Conservation (phyloP, 139 green algal genomes). For the Tetradesmus lagerheimii region DNA sequence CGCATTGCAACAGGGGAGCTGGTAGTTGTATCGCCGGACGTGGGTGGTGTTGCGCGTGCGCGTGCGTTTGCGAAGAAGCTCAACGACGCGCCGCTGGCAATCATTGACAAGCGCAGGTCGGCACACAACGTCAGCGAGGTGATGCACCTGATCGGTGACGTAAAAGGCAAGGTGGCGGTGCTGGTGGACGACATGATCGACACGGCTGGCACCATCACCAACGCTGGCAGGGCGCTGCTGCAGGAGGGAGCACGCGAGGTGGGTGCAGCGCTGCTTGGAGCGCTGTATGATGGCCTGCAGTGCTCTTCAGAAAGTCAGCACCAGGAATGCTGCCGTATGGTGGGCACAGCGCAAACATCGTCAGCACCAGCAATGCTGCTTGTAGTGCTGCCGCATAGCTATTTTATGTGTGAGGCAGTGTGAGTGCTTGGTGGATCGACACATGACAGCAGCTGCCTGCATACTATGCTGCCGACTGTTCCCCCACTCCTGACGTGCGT, state of each 20-base stretch:
- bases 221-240: slow-evolving; percentile 92
- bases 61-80: slow-evolving; percentile 99
- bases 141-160: slow-evolving; percentile 99
- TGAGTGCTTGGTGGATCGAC: too few species aligned
- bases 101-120: slow-evolving; percentile 97
- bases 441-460: too few species aligned
- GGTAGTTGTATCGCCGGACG: slow-evolving; percentile 98
- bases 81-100: slow-evolving; percentile 97
- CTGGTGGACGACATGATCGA: slow-evolving; percentile 99
- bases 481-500: too few species aligned
- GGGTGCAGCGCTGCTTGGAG: neutral
- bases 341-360: too few species aligned
- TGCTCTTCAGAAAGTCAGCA: too few species aligned
- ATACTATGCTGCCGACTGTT: too few species aligned
- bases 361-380: too few species aligned
- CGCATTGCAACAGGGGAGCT: slow-evolving; percentile 92
- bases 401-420: too few species aligned
- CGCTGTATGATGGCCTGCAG: neutral
- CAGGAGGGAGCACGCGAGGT: slow-evolving; percentile 82
- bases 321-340: too few species aligned
- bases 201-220: slow-evolving; percentile 98
- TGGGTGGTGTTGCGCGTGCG: slow-evolving; percentile 97
- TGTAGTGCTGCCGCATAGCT: too few species aligned
- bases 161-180: slow-evolving; percentile 97
- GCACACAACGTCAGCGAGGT: slow-evolving; percentile 98